Conservation (phyloP, 2,329 filamentous ascomycete genomes). For the Fusarium beomiforme region DNA sequence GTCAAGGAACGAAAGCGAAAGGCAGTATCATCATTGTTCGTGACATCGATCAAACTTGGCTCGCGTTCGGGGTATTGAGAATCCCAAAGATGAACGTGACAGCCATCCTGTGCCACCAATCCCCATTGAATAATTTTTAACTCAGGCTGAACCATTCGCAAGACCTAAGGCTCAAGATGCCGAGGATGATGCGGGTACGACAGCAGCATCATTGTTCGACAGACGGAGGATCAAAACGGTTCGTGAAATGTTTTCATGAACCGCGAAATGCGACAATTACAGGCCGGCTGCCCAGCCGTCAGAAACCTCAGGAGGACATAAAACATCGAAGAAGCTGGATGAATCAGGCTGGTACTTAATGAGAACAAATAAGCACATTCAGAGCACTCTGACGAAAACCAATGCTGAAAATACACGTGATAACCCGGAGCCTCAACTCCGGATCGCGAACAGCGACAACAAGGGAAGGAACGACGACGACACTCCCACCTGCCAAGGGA, state of each 20-base stretch:
- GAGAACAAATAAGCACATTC: not conserved
- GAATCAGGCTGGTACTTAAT: not conserved
- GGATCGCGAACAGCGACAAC: too few species aligned
- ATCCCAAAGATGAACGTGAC: rapidly evolving
- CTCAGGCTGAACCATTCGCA: not conserved
- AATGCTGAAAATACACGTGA: too few species aligned
- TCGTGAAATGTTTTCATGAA: rapidly evolving
- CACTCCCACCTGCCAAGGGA: not conserved
- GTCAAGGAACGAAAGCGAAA: not conserved
- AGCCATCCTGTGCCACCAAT: not conserved
- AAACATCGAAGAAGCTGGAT: rapidly evolving
- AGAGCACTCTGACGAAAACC: not conserved
- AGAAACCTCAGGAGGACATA: rapidly evolving
- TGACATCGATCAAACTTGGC: too few species aligned
- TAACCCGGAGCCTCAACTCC: not conserved
- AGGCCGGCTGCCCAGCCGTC: rapidly evolving
- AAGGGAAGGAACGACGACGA: not conserved
- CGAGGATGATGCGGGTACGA: not conserved
- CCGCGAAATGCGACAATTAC: rapidly evolving
- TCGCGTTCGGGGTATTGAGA: not conserved
- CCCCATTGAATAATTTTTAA: not conserved
- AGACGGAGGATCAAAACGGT: not conserved
- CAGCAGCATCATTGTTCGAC: not conserved
- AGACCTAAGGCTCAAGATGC: rapidly evolving
- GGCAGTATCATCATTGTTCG: not conserved